Base-by-base conservation (phyloP, 2,329 filamentous ascomycete species). In the Phialemonium atrogriseum region DNA sequence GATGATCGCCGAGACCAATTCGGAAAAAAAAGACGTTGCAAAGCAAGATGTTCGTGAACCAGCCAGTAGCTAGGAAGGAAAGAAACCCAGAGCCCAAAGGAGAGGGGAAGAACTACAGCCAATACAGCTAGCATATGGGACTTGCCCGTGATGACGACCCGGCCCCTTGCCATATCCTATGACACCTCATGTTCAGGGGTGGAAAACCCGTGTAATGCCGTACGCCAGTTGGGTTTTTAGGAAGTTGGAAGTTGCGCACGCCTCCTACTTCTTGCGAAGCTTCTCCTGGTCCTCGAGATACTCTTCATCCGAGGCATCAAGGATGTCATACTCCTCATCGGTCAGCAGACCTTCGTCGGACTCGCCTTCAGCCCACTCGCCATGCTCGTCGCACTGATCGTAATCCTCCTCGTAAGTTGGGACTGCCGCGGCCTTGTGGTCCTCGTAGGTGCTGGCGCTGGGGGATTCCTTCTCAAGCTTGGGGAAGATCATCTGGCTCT, bases 301-400 rank as follows among this genome's bases (percentile, higher is more conserved):
- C 54, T 96, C 89, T 56, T 94, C 84, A 45, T 96, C 89, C 37
- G 85, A 94, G 25, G 87, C 89, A 62, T 95, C 87, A 27, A 96
- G 76, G 43, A 96, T 88, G 50, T 98, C 91, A 56, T 96, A 98
- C 62, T 98, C 91, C 56, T 96, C 91, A 42, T 98, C 91, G 1
- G 91, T 96, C 67, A 94, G 62, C 68, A 94, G 95, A 10, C 80
- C 84, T 38, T 83, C 77, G 10, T 78, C 75, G 1, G 70, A 72
- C n/a, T 59, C 64, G 24, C 75, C 68, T 22, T 65, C 64, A n/a
- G 58, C 60, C 66, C 71, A 77, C 27, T 80, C 78, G n/a, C 76
- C 74, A 21, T 64, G 66, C 33, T 70, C 65, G 20, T 58, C 62
- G 39, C 64, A 68, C 29, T 73, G 68, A 41, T 70, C 67, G 27